Base-by-base conservation (phyloP, 441 rosid genomes). In the Cnidoscolus chayamansa region DNA sequence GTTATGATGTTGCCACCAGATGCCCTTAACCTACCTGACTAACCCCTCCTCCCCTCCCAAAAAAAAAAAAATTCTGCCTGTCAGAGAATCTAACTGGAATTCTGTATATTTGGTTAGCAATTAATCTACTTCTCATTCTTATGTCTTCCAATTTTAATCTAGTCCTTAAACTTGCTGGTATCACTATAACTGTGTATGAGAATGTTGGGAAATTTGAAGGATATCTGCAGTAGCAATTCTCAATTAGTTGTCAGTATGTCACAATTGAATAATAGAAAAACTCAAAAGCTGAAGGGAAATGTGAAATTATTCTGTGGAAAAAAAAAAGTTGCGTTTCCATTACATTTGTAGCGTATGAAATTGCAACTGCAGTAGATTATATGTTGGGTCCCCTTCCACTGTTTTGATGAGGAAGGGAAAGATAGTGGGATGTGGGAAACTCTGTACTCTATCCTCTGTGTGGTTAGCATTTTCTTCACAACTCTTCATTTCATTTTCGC, bases 1-100 rank as follows among this genome's bases (percentile, higher is more conserved):
- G 48, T 19, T 40, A 30, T 76, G 54, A 31, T 63, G 56, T 45
- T 54, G 69, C 62, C 16, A 54, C 64, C 40, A n/a, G 61, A 31
- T 58, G 55, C 67, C 45, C 49, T 68, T 68, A 7, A 49, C 20
- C 0, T 43, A 12, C 31, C 25, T 49, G 0, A 32, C 56, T 50
- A 51, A 6, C 37, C 37, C 37, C 37, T 2, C 37, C 37, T 4
- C 2, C 4, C 4, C 60, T 19, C 43, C 25, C 25, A 25, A 25
- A 25, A 25, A 25, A 25, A 25, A 25, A 25, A 25, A 25, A 25
- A 25, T 25, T 25, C 25, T 25, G 25, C 25, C 25, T 25, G 25
- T 25, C 25, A 25, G 25, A 25, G 25, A 25, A 25, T 25, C 25
- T 25, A 25, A 25, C 25, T 25, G 25, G 25, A 25, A 25, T 25